phyloP scores from a whole-genome alignment of 2,329 filamentous ascomycete genomes.

The Exutisphaerella laricina region DNA sequence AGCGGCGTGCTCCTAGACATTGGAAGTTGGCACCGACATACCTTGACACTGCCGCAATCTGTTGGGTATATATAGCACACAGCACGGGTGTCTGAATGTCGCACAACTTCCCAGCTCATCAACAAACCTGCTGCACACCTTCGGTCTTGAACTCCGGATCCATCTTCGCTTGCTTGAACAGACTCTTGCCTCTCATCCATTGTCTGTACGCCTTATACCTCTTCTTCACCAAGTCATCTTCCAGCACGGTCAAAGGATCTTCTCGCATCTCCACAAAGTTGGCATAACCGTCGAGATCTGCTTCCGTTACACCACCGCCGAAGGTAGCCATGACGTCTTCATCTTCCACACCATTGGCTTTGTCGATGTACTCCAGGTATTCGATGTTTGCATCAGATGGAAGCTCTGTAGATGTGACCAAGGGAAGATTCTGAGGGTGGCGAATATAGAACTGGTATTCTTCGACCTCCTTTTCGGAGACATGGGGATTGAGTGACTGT shows the following conservation, averaged over 20 bases:
- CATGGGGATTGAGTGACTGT: conserved; percentile 78
- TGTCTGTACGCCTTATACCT: conserved; percentile 94
- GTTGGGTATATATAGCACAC: too few relatives aligned
- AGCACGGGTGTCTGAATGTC: too few relatives aligned
- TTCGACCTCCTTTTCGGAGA: conserved; percentile 67
- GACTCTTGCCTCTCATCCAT: conserved; percentile 87
- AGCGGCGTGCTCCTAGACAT: too few relatives aligned
- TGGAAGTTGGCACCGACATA: too few relatives aligned
- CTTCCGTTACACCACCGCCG: conserved; percentile 51
- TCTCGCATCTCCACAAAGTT: conserved; percentile 72
- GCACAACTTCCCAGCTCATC: too few relatives aligned
- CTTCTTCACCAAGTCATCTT: conserved; percentile 86
- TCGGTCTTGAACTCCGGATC: conserved; percentile 42
- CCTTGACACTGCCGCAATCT: too few relatives aligned
- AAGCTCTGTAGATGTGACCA: conserved; percentile 63
- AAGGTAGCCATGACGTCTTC: conserved; percentile 47
- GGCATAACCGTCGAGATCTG: conserved; percentile 66
- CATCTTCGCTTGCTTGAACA: conserved; percentile 77
- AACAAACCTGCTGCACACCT: not conserved
- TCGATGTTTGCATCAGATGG: conserved; percentile 56
- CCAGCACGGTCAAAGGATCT: conserved; percentile 79
- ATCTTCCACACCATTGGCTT: conserved; percentile 52
- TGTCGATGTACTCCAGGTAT: conserved; percentile 75
- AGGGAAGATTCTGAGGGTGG: conserved; percentile 81
- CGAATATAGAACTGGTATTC: conserved; percentile 87